phyloP scores from a whole-genome alignment of 805 yeast genomes.

The Wickerhamomyces hampshirensis region DNA sequence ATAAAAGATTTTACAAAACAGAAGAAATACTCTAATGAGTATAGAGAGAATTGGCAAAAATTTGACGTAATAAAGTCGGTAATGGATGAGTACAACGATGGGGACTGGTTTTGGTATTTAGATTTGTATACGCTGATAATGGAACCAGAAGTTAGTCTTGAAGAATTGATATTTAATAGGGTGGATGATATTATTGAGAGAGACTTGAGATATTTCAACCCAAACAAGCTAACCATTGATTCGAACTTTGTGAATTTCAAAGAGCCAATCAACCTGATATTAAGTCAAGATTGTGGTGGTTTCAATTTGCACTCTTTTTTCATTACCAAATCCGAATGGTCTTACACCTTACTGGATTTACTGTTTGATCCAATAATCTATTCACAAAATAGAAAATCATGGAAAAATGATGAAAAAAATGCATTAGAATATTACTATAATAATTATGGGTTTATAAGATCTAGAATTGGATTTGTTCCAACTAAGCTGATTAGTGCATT shows the following conservation, averaged over 20 bases:
- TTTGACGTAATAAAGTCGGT: slow-evolving; percentile 32
- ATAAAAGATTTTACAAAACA: slow-evolving; percentile 41
- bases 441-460: slow-evolving; percentile 35
- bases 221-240: slow-evolving; percentile 29
- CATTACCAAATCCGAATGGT: slow-evolving; percentile 34
- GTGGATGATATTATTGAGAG: slow-evolving; percentile 27
- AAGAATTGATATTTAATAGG: slow-evolving; percentile 30
- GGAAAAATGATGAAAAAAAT: slow-evolving; percentile 34
- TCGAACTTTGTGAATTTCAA: slow-evolving; percentile 25
- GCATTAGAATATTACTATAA: slow-evolving; percentile 34
- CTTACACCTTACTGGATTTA: slow-evolving; percentile 31
- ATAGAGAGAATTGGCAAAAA: slow-evolving; percentile 43
- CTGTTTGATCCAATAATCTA: slow-evolving; percentile 40
- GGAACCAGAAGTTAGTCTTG: slow-evolving; percentile 34
- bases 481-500: slow-evolving; percentile 33
- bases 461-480: slow-evolving; percentile 36
- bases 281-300: slow-evolving; percentile 40
- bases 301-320: slow-evolving; percentile 37
- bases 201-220: slow-evolving; percentile 32
- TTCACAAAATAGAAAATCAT: slow-evolving; percentile 35
- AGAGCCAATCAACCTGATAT: slow-evolving; percentile 33
- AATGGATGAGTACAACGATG: slow-evolving; percentile 28
- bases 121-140: slow-evolving; percentile 36
- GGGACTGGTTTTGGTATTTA: slow-evolving; percentile 39
- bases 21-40: slow-evolving; percentile 45